Percentiles rank a stretch among this genome's conserved stretches.
These are phyloP conservation scores for Petasospora fabianii DNA, from an alignment of 1,139 yeast genomes.

Conservation along the genomic window DNA sequence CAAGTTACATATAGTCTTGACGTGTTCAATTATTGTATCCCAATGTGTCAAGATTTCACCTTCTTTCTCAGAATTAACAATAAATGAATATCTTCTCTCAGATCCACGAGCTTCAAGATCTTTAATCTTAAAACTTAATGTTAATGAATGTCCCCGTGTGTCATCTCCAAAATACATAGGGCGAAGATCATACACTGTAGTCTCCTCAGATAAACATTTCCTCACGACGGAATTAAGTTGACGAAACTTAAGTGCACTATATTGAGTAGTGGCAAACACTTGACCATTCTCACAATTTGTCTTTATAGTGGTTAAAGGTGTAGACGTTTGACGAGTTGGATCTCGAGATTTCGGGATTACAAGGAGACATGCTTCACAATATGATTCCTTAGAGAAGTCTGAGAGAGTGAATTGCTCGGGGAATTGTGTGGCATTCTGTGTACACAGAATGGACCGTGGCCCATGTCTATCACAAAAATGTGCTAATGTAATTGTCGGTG, in stretches of 20 bases:
- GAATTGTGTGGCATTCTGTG: constrained; percentile 43
- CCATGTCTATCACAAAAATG: constrained; percentile 90
- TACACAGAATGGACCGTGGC: constrained; percentile 71
- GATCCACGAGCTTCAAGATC: constrained; percentile 78
- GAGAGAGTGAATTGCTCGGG: constrained; percentile 29
- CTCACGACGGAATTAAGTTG: constrained; percentile 42
- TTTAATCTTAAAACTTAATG: constrained; percentile 60
- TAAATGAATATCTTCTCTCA: constrained; percentile 65
- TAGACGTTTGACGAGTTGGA: constrained; percentile 4
- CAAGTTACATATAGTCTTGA: constrained; percentile 47
- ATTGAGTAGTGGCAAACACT: constrained; percentile 50
- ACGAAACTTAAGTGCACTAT: constrained; percentile 47
- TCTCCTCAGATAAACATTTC: constrained; percentile 70
- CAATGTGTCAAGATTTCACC: constrained; percentile 51
- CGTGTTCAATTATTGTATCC: constrained; percentile 50
- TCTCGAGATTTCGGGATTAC: constrained; percentile 36
- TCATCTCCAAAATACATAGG: constrained; percentile 75
- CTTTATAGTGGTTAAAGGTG: constrained; percentile 15
- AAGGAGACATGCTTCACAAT: constrained; percentile 58
- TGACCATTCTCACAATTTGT: constrained; percentile 19
- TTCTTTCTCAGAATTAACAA: constrained; percentile 61
- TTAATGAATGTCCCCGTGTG: constrained; percentile 62
- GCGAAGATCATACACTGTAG: constrained; percentile 58
- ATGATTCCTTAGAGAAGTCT: constrained; percentile 38
- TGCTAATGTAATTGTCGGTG: constrained; percentile 53